These are phyloP conservation scores for Populus simonii DNA, from an alignment of 345 rosid species.

Conservation along the genomic window DNA sequence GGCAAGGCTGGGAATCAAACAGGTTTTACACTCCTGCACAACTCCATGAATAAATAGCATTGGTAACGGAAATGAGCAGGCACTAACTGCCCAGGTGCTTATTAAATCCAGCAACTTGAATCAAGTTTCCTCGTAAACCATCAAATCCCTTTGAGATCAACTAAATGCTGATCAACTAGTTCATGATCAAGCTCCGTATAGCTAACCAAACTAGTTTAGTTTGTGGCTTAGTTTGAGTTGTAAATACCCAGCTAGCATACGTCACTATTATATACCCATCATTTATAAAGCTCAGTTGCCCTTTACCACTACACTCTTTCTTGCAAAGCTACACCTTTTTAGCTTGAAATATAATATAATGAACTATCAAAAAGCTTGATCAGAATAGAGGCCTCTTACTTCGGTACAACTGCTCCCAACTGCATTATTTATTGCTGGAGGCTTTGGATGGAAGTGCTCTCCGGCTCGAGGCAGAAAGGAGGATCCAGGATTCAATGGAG, in stretches of 20 bases:
- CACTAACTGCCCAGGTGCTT: neutral
- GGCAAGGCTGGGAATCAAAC: neutral
- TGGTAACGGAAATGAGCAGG: neutral
- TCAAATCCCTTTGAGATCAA: neutral
- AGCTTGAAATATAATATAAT: constrained; percentile 23
- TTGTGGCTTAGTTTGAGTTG: neutral
- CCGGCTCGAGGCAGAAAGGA: constrained; percentile 45
- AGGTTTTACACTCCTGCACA: neutral
- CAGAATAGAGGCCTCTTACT: constrained; percentile 38
- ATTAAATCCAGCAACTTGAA: neutral
- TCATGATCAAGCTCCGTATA: neutral
- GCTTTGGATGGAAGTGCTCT: constrained; percentile 45
- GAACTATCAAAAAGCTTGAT: constrained; percentile 29
- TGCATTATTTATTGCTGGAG: constrained; percentile 32
- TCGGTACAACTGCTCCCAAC: constrained; percentile 56
- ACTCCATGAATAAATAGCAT: neutral
- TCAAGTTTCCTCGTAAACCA: neutral
- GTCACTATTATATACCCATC: neutral
- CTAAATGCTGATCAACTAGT: neutral
- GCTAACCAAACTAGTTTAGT: neutral
- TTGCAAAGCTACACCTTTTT: neutral
- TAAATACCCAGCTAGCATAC: neutral
- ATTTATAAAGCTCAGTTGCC: neutral
- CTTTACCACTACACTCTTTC: neutral
- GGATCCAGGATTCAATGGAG: constrained; percentile 30